Base-by-base conservation (phyloP, 192 early-diverging fungal species). In the Coemansia sp. region DNA sequence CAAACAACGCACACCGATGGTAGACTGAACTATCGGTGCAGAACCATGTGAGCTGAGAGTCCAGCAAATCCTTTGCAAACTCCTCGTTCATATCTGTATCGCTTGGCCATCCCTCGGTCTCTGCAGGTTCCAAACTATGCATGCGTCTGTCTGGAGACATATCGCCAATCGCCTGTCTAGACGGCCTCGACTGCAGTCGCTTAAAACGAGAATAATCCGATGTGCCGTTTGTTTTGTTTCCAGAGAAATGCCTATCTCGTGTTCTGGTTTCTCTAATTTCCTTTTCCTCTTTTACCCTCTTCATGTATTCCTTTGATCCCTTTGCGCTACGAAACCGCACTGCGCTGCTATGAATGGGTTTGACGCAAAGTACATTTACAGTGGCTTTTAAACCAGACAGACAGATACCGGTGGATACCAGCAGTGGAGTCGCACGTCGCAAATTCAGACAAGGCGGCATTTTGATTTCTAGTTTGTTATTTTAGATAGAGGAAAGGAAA, bases 1-100 rank as follows among this genome's bases (percentile, higher is more conserved):
- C 84, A 71, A 85, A 81, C 37, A 67, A 54, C 15, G 64, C 71
- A 52, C 76, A 84, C 37, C 81, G 76, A 57, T 39, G 64, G 23
- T 21, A 61, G 15, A 62, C 72, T 0, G 58, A 56, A 4, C 41
- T 13, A 42, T 52, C 56, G 1, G 11, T 26, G 19, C 60, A 21
- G 52, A 83, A 77, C 47, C 21, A 53, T 7, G 38, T 54, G n/a
- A 83, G 80, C 40, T 53, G 56, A 32, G 37, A 16, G 11, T 58
- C 16, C 6, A 68, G 64, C 10, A 63, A 45, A 9, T 11, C 41
- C 19, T 47, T 43, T n/a, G 75, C 71, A 70, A 77, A 83, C 50
- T 45, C 42, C 15, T 58, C 75, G 56, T 83, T 60, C 3, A 83
- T 74, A 15, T 83, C 68, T 1, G 62, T 45, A 11, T 83, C 80